phyloP scores from a whole-genome alignment of 805 yeast species.

The Zygosaccharomyces gambellarensis region DNA sequence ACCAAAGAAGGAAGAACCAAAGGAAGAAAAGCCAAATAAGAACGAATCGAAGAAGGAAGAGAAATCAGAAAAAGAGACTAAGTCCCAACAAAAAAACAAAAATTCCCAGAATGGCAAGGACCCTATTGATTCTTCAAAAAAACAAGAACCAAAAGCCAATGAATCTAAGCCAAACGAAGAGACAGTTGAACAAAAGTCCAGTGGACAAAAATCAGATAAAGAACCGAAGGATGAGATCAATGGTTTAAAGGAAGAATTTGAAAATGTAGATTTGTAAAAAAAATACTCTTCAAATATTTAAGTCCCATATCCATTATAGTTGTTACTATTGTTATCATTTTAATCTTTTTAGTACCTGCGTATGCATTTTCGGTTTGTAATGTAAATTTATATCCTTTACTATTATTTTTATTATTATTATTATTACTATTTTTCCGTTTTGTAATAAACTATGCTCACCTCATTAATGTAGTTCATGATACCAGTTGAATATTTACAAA shows the following conservation, averaged over 20 bases:
- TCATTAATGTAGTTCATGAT: background rate
- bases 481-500: constrained; percentile 2
- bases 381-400: constrained; percentile 1
- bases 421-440: background rate
- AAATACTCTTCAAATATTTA: background rate
- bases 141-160: constrained; percentile 3
- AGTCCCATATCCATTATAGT: background rate
- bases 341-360: background rate
- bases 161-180: background rate
- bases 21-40: constrained; percentile 5
- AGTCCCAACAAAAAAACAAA: constrained; percentile 6
- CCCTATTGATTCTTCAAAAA: constrained; percentile 8
- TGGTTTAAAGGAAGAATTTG: constrained; percentile 25
- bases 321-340: background rate
- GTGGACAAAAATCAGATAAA: background rate
- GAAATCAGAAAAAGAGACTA: constrained; percentile 9
- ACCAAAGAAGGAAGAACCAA: constrained; percentile 9
- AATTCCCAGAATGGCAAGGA: constrained; percentile 1
- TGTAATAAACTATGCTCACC: too few species aligned
- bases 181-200: constrained; percentile 4
- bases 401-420: background rate
- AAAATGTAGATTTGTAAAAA: constrained; percentile 27
- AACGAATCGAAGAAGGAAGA: constrained; percentile 6
- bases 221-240: background rate
- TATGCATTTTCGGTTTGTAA: constrained; percentile 6